Evolutionary conservation across 805 yeast species (phyloP), one percentile per base, ranked within the genome.

Genomic region (Nakazawaea populi): DNA sequence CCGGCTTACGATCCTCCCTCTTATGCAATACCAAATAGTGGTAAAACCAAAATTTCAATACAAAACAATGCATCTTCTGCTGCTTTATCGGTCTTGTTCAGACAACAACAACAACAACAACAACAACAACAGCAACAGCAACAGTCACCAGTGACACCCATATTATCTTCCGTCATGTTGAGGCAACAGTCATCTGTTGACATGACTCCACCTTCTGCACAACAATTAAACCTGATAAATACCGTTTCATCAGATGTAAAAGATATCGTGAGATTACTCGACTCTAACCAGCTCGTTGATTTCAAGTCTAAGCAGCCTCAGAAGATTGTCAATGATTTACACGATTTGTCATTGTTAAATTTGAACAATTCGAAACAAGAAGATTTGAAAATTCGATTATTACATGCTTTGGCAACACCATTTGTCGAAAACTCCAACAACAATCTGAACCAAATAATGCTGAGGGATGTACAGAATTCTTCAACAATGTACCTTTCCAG

Each of bases 341-440:
- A 82, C 53, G 78, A 80, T 54, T 63, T 83, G 34, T 77, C 87
- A 1, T 64, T 82, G 3, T 63, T 79, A 1, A 71, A 76, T 12
- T 70, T 62, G 5, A 56, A 58, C 41, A 55, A 65, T 30, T 54
- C 70, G 18, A 75, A 76, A 54, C 71, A 73, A 29, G 69, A 71
- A 39, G 55, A 66, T 9, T 60, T 80, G 28, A 73, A 74, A 53
- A 70, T 73, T 2, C 76, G 73, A 56, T 63, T 83, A 4, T 60
- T 83, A 11, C 77, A 80, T 61, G 87, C 89, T 0, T 70, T 84
- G 51, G 85, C 90, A 1, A 80, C 85, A 1, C 89, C 89, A 6
- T 81, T 84, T 66, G 70, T 75, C 46, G 82, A 79, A 56, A 69
- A 69, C 42, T 55, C 68, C 8, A 58, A 64, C 72, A 1, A 54